These are phyloP conservation scores for Alectoria sarmentosa DNA, from an alignment of 495 filamentous ascomycete species.

Conservation along the genomic window DNA sequence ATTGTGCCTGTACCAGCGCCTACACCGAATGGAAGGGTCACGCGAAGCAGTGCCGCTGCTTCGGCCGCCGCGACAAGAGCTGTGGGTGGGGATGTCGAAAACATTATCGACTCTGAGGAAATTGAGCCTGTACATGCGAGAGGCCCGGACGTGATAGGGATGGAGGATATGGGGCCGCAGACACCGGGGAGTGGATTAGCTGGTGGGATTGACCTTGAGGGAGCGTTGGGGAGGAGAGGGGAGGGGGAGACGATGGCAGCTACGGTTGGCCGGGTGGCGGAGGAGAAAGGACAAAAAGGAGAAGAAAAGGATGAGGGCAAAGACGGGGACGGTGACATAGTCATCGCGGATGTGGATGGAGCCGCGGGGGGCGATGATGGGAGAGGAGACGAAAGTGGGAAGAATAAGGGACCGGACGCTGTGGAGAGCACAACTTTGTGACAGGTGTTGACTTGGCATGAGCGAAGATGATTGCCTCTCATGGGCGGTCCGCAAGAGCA, in stretches of 20 bases:
- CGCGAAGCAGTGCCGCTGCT: conserved; percentile 21
- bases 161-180: conserved; percentile 83
- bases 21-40: conserved; percentile 22
- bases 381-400: conserved; percentile 4
- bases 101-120: conserved; percentile 27
- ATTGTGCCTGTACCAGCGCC: conserved; percentile 35
- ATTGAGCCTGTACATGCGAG: conserved; percentile 69
- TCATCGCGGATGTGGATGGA: conserved; percentile 33
- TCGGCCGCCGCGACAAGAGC: conserved; percentile 32
- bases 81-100: conserved; percentile 18
- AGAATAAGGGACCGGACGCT: conserved; percentile 19
- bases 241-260: conserved; percentile 7
- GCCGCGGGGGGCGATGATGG: conserved; percentile 20
- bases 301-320: not conserved
- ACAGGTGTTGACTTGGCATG: not conserved
- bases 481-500: not conserved
- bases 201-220: conserved; percentile 23
- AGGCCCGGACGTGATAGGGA: conserved; percentile 73
- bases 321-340: conserved; percentile 41
- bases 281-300: conserved; percentile 11
- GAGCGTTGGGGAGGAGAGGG: conserved; percentile 21
- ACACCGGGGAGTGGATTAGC: conserved; percentile 29
- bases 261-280: conserved; percentile 20
- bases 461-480: not conserved
- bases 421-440: conserved; percentile 16